These are phyloP conservation scores for Cladosporium cucumerinum DNA, from an alignment of 2,329 filamentous ascomycete genomes.

Conservation along the genomic window DNA sequence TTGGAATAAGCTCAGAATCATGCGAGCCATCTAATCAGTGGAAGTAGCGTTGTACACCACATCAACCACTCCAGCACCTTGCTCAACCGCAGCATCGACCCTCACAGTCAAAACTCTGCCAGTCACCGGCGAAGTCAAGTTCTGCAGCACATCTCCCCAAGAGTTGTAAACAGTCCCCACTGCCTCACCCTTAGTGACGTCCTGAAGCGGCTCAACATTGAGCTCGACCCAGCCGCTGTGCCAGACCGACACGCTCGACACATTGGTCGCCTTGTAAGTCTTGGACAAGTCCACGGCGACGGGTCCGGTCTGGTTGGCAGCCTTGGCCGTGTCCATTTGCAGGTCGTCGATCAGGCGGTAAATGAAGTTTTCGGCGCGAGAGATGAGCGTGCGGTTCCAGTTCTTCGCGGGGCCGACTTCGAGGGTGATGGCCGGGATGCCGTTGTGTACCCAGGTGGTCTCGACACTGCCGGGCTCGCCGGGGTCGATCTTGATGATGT, in stretches of 20 bases:
- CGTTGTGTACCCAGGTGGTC: slow-evolving; percentile 37
- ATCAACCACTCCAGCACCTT: slow-evolving; percentile 34
- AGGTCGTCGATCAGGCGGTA: slow-evolving; percentile 16
- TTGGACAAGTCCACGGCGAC: slow-evolving; percentile 18
- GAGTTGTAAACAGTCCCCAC: slow-evolving; percentile 37
- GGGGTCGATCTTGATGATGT: slow-evolving; percentile 40
- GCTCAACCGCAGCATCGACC: slow-evolving; percentile 36
- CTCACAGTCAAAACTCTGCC: slow-evolving; percentile 37
- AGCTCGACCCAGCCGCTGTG: slow-evolving; percentile 30
- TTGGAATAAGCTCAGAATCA: neutral
- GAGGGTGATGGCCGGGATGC: slow-evolving; percentile 38
- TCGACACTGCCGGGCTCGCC: slow-evolving; percentile 41
- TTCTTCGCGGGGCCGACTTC: slow-evolving; percentile 39
- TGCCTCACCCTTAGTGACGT: slow-evolving; percentile 36
- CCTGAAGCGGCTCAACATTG: slow-evolving; percentile 34
- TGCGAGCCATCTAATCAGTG: neutral
- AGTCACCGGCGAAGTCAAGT: slow-evolving; percentile 32
- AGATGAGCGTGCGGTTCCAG: slow-evolving; percentile 38
- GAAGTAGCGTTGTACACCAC: slow-evolving; percentile 38
- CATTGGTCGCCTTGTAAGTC: slow-evolving; percentile 31
- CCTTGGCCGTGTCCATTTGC: slow-evolving; percentile 11
- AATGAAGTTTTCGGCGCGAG: slow-evolving; percentile 30
- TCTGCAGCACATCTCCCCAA: slow-evolving; percentile 38
- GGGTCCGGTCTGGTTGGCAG: neutral
- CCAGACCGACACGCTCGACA: slow-evolving; percentile 33